These are phyloP conservation scores for Trichosanthes cucumerina DNA, from an alignment of 306 rosid genomes.

Conservation along the genomic window DNA sequence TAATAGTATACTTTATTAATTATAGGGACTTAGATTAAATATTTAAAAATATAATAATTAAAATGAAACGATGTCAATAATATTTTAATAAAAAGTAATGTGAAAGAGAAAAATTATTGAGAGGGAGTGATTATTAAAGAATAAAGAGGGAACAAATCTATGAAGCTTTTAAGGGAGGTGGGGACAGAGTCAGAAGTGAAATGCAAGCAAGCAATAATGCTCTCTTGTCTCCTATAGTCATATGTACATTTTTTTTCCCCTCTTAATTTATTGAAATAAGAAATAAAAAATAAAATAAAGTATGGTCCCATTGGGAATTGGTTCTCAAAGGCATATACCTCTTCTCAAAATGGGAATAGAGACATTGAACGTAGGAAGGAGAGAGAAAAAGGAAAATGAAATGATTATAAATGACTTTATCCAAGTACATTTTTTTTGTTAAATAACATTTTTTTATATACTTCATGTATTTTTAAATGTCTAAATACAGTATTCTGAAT, in stretches of 20 bases:
- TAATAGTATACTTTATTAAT: too few relatives aligned
- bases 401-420: not conserved
- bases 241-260: not conserved
- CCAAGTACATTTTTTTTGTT: not conserved
- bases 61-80: too few relatives aligned
- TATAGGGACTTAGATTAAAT: too few relatives aligned
- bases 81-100: too few relatives aligned
- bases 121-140: not conserved
- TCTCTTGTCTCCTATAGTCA: conserved; percentile 6
- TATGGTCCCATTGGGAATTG: not conserved
- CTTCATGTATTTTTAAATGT: too few relatives aligned
- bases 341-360: not conserved
- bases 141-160: not conserved
- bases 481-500: too few relatives aligned
- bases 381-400: not conserved
- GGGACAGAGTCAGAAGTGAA: conserved; percentile 2
- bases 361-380: not conserved
- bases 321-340: not conserved
- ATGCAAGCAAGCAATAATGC: conserved; percentile 8
- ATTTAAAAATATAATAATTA: too few relatives aligned
- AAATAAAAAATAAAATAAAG: not conserved
- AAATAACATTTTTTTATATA: too few relatives aligned
- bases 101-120: not conserved
- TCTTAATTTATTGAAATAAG: not conserved
- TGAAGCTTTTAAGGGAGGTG: not conserved